These are phyloP conservation scores for Haplosporangium gracile DNA, from an alignment of 192 early-diverging fungal species.

Conservation along the genomic window DNA sequence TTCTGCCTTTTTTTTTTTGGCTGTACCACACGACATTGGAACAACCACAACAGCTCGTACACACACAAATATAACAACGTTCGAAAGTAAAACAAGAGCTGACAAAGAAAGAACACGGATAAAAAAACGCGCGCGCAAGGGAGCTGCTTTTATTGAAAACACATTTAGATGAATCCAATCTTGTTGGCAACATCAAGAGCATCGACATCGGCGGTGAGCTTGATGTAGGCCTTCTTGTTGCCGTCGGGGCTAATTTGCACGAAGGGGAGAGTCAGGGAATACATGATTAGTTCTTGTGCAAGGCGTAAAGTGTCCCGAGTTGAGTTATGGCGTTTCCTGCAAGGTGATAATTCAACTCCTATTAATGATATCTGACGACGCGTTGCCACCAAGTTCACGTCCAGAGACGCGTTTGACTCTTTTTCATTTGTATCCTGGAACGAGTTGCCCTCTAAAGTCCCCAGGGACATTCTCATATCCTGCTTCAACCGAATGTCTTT, in stretches of 20 bases:
- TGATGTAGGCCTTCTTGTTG: conserved; percentile 99
- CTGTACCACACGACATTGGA: background rate
- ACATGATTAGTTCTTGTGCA: background rate
- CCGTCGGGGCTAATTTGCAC: conserved; percentile 82
- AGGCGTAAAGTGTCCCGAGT: background rate
- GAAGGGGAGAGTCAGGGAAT: background rate
- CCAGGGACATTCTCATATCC: background rate
- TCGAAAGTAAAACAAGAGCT: background rate
- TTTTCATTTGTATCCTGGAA: background rate
- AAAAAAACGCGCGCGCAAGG: conserved; percentile 2
- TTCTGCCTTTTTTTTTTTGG: background rate
- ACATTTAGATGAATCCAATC: conserved; percentile 70
- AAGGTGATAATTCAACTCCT: too few relatives aligned
- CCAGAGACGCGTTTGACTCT: background rate
- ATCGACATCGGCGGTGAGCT: conserved; percentile 95
- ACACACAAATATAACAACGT: background rate
- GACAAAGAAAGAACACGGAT: conserved; percentile 1
- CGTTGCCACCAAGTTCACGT: too few relatives aligned
- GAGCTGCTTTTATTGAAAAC: conserved; percentile 32
- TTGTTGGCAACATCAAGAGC: conserved; percentile 98
- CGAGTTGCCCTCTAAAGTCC: background rate
- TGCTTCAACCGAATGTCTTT: background rate
- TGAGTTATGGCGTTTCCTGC: background rate
- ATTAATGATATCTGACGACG: too few relatives aligned
- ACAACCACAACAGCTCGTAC: background rate